Base-by-base conservation (phyloP, 78 protist species). In the Bodo saltans region DNA sequence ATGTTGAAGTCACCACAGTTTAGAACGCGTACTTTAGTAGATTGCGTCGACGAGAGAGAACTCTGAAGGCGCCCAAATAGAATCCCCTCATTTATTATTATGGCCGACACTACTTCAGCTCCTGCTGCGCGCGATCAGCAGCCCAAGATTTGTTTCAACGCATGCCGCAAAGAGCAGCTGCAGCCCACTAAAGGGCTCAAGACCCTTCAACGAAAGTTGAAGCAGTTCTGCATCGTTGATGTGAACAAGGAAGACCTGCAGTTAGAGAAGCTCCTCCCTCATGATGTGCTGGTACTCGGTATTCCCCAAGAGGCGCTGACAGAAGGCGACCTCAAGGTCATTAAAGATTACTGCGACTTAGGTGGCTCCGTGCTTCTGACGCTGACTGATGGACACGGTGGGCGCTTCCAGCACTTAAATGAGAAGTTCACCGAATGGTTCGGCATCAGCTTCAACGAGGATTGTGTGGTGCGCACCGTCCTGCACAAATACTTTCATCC, bases 401-500 rank as follows among this genome's bases (percentile, higher is more conserved):
- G 85, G 21, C 8, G 60, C 41, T 81, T 8, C 39, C 12, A 71
- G 34, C 82, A 83, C 42, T 87, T 90, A 74, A 8, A 90, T 68
- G 90, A 94, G 35, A 78, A 72, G 52, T 53, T 91, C n/a, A 37
- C 83, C 38, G 90, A 89, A 38, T 74, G 90, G 29, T 89, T 37
- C 32, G 92, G 92, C 27, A 88, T 92, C 69, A 33, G 29, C 29
- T 87, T 85, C 37, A 94, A 94, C 87, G 0, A 26, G 30, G 97
- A 94, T 73, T 28, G 72, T 0, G 93, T 91, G 29, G 71, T 92
- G 41, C 81, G 94, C 42, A 67, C 92, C 0, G 80, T 86, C 23
- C 90, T 83, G 69, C 34, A 80, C 79, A 81, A 86, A 60, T 90
- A 91, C 80, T 33, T 29, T 26, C 93, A 92, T 71, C 97, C 97